phyloP scores from a whole-genome alignment of 106 monocot species.

The Allium cepa region DNA sequence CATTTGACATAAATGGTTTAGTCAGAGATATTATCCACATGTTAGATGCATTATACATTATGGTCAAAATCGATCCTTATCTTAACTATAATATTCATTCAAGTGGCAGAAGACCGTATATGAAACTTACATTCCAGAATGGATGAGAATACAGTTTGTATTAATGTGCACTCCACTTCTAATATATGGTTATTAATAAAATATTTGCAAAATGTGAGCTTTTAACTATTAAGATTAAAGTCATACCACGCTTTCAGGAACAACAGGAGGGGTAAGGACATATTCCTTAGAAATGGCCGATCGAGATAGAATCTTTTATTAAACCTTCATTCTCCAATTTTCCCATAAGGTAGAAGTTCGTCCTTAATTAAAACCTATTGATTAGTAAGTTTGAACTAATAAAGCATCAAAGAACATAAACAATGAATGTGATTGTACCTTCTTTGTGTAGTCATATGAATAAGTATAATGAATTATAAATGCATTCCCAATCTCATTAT shows the following conservation, averaged over 20 bases:
- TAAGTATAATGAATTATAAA: constrained; percentile 2
- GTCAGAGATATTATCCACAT: too few species aligned
- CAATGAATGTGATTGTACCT: not conserved
- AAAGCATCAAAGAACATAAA: not conserved
- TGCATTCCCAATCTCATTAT: not conserved
- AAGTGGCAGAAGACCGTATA: too few species aligned
- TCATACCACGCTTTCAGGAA: too few species aligned
- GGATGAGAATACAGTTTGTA: too few species aligned
- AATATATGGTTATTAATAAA: too few species aligned
- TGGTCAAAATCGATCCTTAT: too few species aligned
- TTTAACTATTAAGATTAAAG: too few species aligned
- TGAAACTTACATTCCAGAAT: constrained; percentile 88
- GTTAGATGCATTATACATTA: too few species aligned
- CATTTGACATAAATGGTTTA: too few species aligned
- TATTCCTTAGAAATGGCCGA: constrained; percentile 65
- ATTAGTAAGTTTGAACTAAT: not conserved
- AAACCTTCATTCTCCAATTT: constrained; percentile 94
- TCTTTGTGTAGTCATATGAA: not conserved
- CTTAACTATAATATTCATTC: too few species aligned
- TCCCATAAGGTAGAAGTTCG: constrained; percentile 76
- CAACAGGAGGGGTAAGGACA: constrained; percentile 84
- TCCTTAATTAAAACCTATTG: constrained; percentile 28
- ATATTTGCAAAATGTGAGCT: too few species aligned
- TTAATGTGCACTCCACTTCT: too few species aligned
- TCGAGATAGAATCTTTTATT: constrained; percentile 82